Conservation (phyloP, 805 yeast genomes). For the Pichia californica region DNA sequence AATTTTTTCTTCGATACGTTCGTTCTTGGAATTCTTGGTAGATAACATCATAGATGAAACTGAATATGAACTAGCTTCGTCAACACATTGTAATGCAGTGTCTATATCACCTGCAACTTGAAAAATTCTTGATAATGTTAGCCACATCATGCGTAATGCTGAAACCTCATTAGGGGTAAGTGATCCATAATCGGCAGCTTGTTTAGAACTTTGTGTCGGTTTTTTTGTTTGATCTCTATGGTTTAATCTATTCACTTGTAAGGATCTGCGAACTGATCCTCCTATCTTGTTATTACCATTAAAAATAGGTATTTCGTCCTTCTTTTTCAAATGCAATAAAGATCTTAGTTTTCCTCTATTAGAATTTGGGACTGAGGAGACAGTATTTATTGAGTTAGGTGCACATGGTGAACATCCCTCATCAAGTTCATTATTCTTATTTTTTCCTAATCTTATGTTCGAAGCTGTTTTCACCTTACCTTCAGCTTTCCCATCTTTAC, state of each 20-base stretch:
- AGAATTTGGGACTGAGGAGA: background rate
- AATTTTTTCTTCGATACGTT: background rate
- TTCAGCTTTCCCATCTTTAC: background rate
- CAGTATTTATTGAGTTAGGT: background rate
- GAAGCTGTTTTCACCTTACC: too few relatives aligned
- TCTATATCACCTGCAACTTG: conserved; percentile 43
- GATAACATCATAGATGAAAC: background rate
- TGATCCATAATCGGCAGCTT: background rate
- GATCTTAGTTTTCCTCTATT: background rate
- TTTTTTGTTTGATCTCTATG: background rate
- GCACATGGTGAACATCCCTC: conserved; percentile 11
- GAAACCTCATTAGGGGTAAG: conserved; percentile 25
- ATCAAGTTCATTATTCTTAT: background rate
- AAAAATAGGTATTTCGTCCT: background rate
- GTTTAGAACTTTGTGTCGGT: background rate
- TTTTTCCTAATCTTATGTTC: conserved; percentile 1
- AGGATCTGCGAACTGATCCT: conserved; percentile 3
- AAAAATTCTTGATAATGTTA: conserved; percentile 65
- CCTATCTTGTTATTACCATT: background rate
- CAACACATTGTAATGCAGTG: conserved; percentile 66
- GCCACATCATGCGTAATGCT: conserved; percentile 61
- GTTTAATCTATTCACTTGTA: conserved; percentile 3
- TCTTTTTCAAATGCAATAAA: background rate
- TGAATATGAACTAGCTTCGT: conserved; percentile 51
- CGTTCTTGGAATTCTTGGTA: background rate